These are phyloP conservation scores for Salix dunnii DNA, from an alignment of 345 rosid species.

Conservation along the genomic window DNA sequence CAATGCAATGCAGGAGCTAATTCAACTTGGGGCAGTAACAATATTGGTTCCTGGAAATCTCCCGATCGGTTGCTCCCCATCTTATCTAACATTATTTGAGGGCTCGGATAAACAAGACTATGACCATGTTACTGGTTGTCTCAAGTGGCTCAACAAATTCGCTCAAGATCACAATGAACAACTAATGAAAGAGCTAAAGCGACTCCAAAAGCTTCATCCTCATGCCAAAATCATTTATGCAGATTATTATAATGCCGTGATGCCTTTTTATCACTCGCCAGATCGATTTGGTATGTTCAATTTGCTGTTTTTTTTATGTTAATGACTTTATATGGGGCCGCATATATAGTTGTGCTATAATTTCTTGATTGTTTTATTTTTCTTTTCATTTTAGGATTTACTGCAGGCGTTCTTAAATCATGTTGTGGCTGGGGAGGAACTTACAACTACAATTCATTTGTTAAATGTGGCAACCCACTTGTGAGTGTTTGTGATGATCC, in stretches of 20 bases:
- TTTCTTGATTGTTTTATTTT: too few relatives aligned
- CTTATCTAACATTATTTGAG: slow-evolving; percentile 28
- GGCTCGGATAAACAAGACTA: slow-evolving; percentile 14
- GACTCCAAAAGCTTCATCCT: slow-evolving; percentile 27
- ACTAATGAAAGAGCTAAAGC: slow-evolving; percentile 27
- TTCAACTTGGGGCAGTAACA: slow-evolving; percentile 40
- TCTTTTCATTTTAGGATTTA: not conserved
- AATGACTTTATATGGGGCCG: too few relatives aligned
- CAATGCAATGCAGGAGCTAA: slow-evolving; percentile 36
- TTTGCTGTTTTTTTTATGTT: not conserved
- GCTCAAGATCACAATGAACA: slow-evolving; percentile 32
- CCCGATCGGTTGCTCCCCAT: slow-evolving; percentile 38
- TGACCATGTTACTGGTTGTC: slow-evolving; percentile 42
- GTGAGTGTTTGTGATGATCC: slow-evolving; percentile 32
- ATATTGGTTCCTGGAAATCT: slow-evolving; percentile 46
- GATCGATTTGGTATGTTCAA: slow-evolving; percentile 30
- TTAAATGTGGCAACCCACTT: slow-evolving; percentile 23
- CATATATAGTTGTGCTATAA: too few relatives aligned
- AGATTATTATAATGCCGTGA: slow-evolving; percentile 49
- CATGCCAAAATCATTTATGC: slow-evolving; percentile 43
- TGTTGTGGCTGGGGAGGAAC: slow-evolving; percentile 25
- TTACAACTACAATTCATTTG: slow-evolving; percentile 35
- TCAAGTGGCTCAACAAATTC: slow-evolving; percentile 40
- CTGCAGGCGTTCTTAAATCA: not conserved
- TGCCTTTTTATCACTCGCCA: slow-evolving; percentile 37